Percentiles rank a stretch among this genome's conserved stretches.
Conservation (phyloP, 371 early-diverging fungal species). For the Lichtheimia hyalospora region DNA sequence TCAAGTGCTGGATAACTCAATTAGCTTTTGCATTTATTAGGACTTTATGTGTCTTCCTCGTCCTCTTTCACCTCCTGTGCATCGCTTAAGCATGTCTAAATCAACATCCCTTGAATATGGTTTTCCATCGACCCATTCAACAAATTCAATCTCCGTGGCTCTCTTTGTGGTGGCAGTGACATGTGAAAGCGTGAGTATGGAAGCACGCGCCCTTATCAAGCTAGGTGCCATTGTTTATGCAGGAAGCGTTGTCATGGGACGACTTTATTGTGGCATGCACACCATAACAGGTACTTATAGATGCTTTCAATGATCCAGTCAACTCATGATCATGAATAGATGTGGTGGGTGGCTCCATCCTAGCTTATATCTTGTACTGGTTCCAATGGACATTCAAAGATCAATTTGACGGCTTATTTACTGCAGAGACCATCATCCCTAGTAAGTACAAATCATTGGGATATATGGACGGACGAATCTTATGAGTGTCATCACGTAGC, state of each 20-base stretch:
- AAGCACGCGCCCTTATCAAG: slow-evolving; percentile 41
- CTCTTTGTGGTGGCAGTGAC: slow-evolving; percentile 58
- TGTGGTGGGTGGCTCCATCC: slow-evolving; percentile 64
- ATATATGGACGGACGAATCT: slow-evolving; percentile 1
- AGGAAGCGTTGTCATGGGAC: slow-evolving; percentile 63
- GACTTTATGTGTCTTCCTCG: slow-evolving; percentile 77
- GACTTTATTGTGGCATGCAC: slow-evolving; percentile 83
- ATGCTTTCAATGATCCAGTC: not conserved
- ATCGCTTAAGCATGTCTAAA: slow-evolving; percentile 61
- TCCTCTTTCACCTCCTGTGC: slow-evolving; percentile 72
- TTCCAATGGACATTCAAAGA: slow-evolving; percentile 58
- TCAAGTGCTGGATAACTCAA: not conserved
- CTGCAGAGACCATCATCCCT: slow-evolving; percentile 49
- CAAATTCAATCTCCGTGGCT: slow-evolving; percentile 73
- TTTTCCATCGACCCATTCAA: slow-evolving; percentile 80
- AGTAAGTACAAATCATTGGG: slow-evolving; percentile 22
- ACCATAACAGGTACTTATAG: slow-evolving; percentile 55
- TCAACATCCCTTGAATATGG: slow-evolving; percentile 76
- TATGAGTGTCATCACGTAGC: not conserved
- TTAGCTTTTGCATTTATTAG: slow-evolving; percentile 22
- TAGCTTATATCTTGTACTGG: slow-evolving; percentile 60
- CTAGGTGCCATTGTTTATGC: slow-evolving; percentile 57
- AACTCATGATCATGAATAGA: slow-evolving; percentile 34
- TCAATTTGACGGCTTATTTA: slow-evolving; percentile 53
- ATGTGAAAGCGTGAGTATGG: slow-evolving; percentile 36